These are phyloP conservation scores for Candida dubliniensis DNA, from an alignment of 1,139 yeast genomes.

Conservation along the genomic window DNA sequence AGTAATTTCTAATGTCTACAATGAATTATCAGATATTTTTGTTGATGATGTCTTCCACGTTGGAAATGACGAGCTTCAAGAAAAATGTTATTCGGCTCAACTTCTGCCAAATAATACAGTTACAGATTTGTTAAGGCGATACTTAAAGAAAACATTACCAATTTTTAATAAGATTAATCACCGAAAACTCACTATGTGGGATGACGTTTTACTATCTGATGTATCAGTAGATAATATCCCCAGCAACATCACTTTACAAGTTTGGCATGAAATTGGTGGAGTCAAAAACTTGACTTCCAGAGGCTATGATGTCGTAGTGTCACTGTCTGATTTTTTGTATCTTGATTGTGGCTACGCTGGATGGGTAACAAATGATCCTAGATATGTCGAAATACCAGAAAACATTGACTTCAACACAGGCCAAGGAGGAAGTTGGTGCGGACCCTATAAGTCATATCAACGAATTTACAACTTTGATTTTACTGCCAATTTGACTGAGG, in stretches of 20 bases:
- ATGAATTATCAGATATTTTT: conserved; percentile 37
- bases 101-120: conserved; percentile 16
- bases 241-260: conserved; percentile 37
- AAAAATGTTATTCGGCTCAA: conserved; percentile 32
- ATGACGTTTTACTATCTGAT: conserved; percentile 38
- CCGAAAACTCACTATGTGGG: conserved; percentile 47
- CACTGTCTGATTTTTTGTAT: conserved; percentile 37
- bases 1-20: conserved; percentile 35
- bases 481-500: conserved; percentile 32
- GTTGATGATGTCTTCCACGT: conserved; percentile 44
- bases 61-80: conserved; percentile 46
- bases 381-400: conserved; percentile 29
- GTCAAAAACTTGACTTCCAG: conserved; percentile 30
- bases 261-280: conserved; percentile 35
- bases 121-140: conserved; percentile 36
- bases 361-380: conserved; percentile 39
- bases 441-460: conserved; percentile 52
- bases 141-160: conserved; percentile 40
- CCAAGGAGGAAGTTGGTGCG: conserved; percentile 50
- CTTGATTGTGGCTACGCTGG: conserved; percentile 52
- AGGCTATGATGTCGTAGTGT: conserved; percentile 48
- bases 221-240: conserved; percentile 28
- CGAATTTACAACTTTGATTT: conserved; percentile 44
- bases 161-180: conserved; percentile 26
- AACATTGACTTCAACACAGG: conserved; percentile 31